Evolutionary conservation across 192 early-diverging fungal species (phyloP).

Genomic region (Podila clonocystis): DNA sequence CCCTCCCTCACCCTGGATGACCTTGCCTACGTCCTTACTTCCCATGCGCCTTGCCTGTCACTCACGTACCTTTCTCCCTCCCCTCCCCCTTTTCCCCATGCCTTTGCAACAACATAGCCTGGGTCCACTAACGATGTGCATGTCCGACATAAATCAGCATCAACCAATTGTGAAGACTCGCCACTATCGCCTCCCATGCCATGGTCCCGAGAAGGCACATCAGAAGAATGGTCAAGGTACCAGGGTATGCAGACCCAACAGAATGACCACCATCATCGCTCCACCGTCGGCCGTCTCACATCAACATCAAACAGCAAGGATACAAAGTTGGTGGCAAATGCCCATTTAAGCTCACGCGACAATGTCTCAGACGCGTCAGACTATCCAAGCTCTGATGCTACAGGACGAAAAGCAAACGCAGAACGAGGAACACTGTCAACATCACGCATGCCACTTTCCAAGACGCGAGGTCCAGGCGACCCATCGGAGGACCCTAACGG

Average conservation of each 20-base stretch:
- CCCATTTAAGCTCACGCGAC: background rate
- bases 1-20: background rate
- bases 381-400: background rate
- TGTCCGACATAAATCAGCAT: background rate
- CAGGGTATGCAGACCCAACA: constrained; percentile 37
- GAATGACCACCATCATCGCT: constrained; percentile 22
- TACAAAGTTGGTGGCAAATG: constrained; percentile 9
- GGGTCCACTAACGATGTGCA: background rate
- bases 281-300: background rate
- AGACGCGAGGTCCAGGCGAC: too few species aligned
- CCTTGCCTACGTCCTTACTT: background rate
- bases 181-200: constrained; percentile 41
- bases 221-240: constrained; percentile 41
- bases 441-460: too few species aligned
- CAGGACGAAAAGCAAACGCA: background rate
- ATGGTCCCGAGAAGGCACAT: constrained; percentile 44
- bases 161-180: constrained; percentile 19
- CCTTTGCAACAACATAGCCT: background rate
- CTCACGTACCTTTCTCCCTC: background rate
- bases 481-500: too few species aligned
- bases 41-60: background rate
- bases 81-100: background rate
- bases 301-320: background rate
- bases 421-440: too few species aligned
- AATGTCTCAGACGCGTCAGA: background rate